These are phyloP conservation scores for Fusarium falciforme DNA, from an alignment of 2,329 filamentous ascomycete species.

Conservation along the genomic window DNA sequence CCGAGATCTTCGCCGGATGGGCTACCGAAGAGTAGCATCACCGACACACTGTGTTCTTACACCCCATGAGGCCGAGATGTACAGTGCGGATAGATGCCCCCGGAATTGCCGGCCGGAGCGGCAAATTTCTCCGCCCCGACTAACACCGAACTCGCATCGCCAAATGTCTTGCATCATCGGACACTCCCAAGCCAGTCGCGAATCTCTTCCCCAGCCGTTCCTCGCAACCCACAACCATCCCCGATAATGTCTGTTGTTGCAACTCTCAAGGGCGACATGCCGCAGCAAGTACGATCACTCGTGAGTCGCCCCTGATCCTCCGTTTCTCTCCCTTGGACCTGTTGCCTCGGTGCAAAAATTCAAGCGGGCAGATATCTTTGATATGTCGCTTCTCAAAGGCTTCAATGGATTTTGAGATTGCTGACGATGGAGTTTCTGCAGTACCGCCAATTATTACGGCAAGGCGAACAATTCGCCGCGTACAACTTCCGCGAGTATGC, in stretches of 20 bases:
- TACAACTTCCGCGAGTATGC: slow-evolving; percentile 99
- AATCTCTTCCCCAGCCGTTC: slow-evolving; percentile 28
- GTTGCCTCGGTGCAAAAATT: slow-evolving; percentile 11
- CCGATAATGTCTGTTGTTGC: slow-evolving; percentile 53
- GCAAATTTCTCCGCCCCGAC: slow-evolving; percentile 51
- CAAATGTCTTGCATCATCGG: slow-evolving; percentile 47
- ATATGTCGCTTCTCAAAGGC: slow-evolving; percentile 1
- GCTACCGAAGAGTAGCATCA: background rate
- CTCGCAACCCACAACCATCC: slow-evolving; percentile 43
- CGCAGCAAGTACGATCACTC: slow-evolving; percentile 68
- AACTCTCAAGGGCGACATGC: slow-evolving; percentile 63
- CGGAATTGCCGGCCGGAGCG: slow-evolving; percentile 40
- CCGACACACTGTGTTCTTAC: slow-evolving; percentile 4
- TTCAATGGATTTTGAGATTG: background rate
- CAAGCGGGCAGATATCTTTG: slow-evolving; percentile 18
- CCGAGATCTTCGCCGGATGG: slow-evolving; percentile 4
- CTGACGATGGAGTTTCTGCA: slow-evolving; percentile 52
- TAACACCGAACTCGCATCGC: slow-evolving; percentile 46
- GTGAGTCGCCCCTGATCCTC: slow-evolving; percentile 54
- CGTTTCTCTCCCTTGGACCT: background rate
- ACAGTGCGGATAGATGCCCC: slow-evolving; percentile 7
- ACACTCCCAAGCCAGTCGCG: slow-evolving; percentile 31
- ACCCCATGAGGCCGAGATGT: rapidly evolving
- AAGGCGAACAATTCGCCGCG: slow-evolving; percentile 85
- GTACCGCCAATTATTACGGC: slow-evolving; percentile 93